A percentile compares a stretch with the other conserved stretches of the same genome.
These are phyloP conservation scores for Endogone sp. DNA, from an alignment of 192 early-diverging fungal species.

Conservation along the genomic window DNA sequence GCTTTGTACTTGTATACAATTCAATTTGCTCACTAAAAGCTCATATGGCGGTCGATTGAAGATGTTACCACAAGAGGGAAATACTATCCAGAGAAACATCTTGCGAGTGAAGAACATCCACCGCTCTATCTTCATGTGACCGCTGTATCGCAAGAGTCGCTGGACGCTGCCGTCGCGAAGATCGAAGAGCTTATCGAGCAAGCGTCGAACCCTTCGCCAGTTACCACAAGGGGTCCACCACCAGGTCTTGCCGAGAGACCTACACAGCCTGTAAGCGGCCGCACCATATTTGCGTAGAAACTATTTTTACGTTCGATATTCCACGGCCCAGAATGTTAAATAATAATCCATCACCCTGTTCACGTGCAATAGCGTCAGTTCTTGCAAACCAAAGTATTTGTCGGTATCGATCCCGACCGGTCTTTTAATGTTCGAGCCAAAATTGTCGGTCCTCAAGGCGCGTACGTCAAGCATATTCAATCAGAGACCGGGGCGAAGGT, in stretches of 20 bases:
- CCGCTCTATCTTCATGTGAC: slow-evolving; percentile 76
- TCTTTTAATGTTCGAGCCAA: slow-evolving; percentile 82
- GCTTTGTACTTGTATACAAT: too few species aligned
- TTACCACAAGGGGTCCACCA: not conserved
- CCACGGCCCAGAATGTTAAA: too few species aligned
- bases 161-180: slow-evolving; percentile 70
- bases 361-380: slow-evolving; percentile 45
- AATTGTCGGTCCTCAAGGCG: slow-evolving; percentile 76
- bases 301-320: too few species aligned
- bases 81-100: slow-evolving; percentile 66
- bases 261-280: not conserved
- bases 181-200: slow-evolving; percentile 73
- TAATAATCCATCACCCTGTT: too few species aligned
- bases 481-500: slow-evolving; percentile 71
- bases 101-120: slow-evolving; percentile 76
- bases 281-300: not conserved
- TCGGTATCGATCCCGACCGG: slow-evolving; percentile 72
- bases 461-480: slow-evolving; percentile 88
- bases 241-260: slow-evolving; percentile 6
- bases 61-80: slow-evolving; percentile 81
- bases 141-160: slow-evolving; percentile 56
- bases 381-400: slow-evolving; percentile 62
- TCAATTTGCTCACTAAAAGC: too few species aligned
- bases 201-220: slow-evolving; percentile 10
- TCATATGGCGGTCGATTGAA: too few species aligned